Evolutionary conservation across 2,329 filamentous ascomycete genomes (phyloP).

Genomic region (Diaporthe sp.): DNA sequence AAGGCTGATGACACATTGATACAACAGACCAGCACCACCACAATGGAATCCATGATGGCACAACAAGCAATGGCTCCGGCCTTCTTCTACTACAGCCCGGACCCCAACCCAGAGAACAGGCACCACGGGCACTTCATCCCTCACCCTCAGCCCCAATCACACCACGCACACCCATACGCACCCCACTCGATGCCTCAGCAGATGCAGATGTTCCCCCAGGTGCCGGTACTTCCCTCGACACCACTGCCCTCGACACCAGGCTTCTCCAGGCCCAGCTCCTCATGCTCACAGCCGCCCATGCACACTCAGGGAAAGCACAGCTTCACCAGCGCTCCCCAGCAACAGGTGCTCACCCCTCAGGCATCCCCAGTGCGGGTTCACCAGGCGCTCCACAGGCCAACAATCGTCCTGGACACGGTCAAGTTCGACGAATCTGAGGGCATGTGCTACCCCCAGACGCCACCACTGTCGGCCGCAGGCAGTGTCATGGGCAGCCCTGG

Average conservation of each 20-base stretch:
- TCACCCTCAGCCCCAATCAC: slow-evolving; percentile 70
- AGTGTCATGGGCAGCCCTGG: slow-evolving; percentile 90
- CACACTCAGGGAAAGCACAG: slow-evolving; percentile 57
- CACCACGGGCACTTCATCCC: slow-evolving; percentile 83
- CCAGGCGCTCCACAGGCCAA: slow-evolving; percentile 72
- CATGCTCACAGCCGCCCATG: slow-evolving; percentile 70
- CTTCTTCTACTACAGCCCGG: slow-evolving; percentile 90
- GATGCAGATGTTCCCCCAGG: slow-evolving; percentile 65
- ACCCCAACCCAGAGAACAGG: slow-evolving; percentile 77
- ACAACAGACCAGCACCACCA: slow-evolving; percentile 44
- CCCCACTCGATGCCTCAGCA: slow-evolving; percentile 54
- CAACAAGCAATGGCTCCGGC: slow-evolving; percentile 76
- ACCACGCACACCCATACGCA: slow-evolving; percentile 49
- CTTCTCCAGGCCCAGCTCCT: slow-evolving; percentile 75
- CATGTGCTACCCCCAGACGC: slow-evolving; percentile 85
- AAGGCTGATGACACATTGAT: slow-evolving; percentile 43
- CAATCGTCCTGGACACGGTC: slow-evolving; percentile 84
- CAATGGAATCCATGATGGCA: slow-evolving; percentile 76
- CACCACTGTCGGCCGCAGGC: slow-evolving; percentile 85
- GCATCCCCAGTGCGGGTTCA: slow-evolving; percentile 80
- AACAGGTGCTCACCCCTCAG: slow-evolving; percentile 76
- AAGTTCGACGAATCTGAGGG: slow-evolving; percentile 69
- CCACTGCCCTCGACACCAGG: slow-evolving; percentile 70
- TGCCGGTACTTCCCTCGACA: slow-evolving; percentile 71
- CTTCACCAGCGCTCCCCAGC: slow-evolving; percentile 66